A percentile compares a stretch with the other conserved stretches of the same genome.
Evolutionary conservation across 2,329 filamentous ascomycete genomes (phyloP).

Genomic region (Neoarthrinium moseri): DNA sequence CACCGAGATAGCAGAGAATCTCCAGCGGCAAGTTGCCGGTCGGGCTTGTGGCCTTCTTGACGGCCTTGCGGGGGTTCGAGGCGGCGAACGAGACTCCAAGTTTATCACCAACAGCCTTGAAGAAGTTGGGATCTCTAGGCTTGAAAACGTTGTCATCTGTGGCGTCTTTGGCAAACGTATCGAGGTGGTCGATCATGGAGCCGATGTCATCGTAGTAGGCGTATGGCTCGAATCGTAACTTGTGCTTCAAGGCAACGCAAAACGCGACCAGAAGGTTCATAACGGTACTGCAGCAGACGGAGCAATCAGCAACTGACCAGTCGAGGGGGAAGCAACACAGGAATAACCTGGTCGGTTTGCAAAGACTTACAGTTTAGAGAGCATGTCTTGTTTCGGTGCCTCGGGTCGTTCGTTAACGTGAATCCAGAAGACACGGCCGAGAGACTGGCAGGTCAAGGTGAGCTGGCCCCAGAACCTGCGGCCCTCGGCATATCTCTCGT

Average conservation of each 20-base stretch:
- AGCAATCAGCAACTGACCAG: neutral
- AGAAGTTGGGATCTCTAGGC: slow-evolving; percentile 43
- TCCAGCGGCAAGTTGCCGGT: slow-evolving; percentile 83
- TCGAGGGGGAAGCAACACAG: neutral
- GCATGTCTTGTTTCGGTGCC: slow-evolving; percentile 61
- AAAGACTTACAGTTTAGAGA: slow-evolving; percentile 54
- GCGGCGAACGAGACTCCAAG: slow-evolving; percentile 75
- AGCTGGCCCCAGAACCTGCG: slow-evolving; percentile 62
- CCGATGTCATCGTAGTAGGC: slow-evolving; percentile 73
- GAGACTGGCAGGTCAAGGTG: slow-evolving; percentile 60
- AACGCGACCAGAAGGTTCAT: slow-evolving; percentile 80
- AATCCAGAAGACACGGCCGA: slow-evolving; percentile 82
- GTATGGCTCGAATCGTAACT: slow-evolving; percentile 80
- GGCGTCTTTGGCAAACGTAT: slow-evolving; percentile 68
- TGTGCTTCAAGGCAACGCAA: slow-evolving; percentile 76
- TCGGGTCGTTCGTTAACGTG: slow-evolving; percentile 63
- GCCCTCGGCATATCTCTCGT: slow-evolving; percentile 66
- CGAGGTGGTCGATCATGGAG: slow-evolving; percentile 67
- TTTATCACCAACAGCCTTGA: slow-evolving; percentile 69
- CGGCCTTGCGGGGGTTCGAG: slow-evolving; percentile 73
- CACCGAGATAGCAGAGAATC: slow-evolving; percentile 70
- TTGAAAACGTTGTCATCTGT: slow-evolving; percentile 38
- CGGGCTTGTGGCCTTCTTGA: slow-evolving; percentile 71
- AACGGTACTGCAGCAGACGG: slow-evolving; percentile 59
- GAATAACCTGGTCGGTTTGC: neutral